Evolutionary conservation across 441 rosid species (phyloP), one percentile per base, ranked within the genome.

Genomic region (Capsella rubella): DNA sequence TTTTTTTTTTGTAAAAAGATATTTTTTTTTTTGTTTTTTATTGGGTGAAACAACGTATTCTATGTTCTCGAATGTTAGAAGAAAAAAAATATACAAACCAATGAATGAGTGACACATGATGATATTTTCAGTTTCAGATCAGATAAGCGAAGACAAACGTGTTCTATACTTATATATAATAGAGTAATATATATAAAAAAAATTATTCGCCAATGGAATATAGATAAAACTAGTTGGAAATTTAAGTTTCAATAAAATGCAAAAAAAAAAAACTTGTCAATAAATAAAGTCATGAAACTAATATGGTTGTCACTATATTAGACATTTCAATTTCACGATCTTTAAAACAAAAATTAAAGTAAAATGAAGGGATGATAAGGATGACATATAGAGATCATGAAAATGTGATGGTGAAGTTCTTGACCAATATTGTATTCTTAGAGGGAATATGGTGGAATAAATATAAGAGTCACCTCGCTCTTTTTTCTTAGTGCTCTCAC

Each of bases 401-500:
- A 45, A 45, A 56, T 49, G 74, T 50, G 32, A 15, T 37, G 16
- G 10, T 60, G 59, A 60, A 71, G 59, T 71, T 61, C 37, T 71
- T 31, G 61, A 62, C 67, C 54, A 60, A 14, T 18, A 18, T 37
- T 31, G 21, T 71, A 50, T 56, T 49, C 60, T 49, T 27, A 14
- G 50, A 9, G 50, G 35, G 75, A 61, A 60, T 71, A 16, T 50
- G 18, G n/a, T 60, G 58, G 59, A 71, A 71, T 14, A 53, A 61
- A 50, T 60, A 65, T 43, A 21, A 42, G 27, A 72, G 70, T 54
- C 76, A 72, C 45, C 14, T 63, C 69, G 54, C 4, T 71, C 69
- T 72, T 62, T 72, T 62, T 40, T 42, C 39, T 43, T 53, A 72
- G 64, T 72, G 70, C 76, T 42, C 76, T 42, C 69, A 61, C 45